Conservation (phyloP, 768 basidiomycete genomes). For the Tricholoma flavovirens region DNA sequence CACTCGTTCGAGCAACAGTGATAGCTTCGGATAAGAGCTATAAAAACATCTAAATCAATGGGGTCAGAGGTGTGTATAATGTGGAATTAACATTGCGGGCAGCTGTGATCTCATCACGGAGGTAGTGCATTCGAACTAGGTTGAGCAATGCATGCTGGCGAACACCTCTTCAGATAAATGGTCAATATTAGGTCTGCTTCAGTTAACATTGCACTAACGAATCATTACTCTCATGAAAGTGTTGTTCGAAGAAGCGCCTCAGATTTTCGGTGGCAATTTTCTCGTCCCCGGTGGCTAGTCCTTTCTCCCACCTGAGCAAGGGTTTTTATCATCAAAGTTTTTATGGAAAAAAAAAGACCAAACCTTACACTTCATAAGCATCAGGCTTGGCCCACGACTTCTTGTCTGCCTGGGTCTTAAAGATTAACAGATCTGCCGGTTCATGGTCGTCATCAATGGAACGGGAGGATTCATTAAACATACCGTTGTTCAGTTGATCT, state of each 20-base stretch:
- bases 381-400: constrained; percentile 60
- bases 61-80: background rate
- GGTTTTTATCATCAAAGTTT: background rate
- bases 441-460: background rate
- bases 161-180: constrained; percentile 46
- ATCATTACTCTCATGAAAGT: constrained; percentile 74
- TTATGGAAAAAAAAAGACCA: background rate
- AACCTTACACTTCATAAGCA: constrained; percentile 51
- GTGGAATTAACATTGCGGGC: constrained; percentile 50
- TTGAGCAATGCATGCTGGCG: constrained; percentile 79
- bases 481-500: constrained; percentile 47
- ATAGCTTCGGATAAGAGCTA: constrained; percentile 77
- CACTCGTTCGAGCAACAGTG: constrained; percentile 64
- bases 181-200: background rate
- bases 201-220: constrained; percentile 48
- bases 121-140: constrained; percentile 72
- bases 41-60: background rate
- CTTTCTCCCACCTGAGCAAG: constrained; percentile 57
- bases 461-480: constrained; percentile 9
- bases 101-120: constrained; percentile 59
- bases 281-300: constrained; percentile 61
- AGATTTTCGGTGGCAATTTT: constrained; percentile 65
- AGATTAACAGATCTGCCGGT: constrained; percentile 46
- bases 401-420: constrained; percentile 60
- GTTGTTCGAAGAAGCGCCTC: constrained; percentile 79